These are phyloP conservation scores for Immersiella caudata DNA, from an alignment of 495 filamentous ascomycete genomes.

Conservation along the genomic window DNA sequence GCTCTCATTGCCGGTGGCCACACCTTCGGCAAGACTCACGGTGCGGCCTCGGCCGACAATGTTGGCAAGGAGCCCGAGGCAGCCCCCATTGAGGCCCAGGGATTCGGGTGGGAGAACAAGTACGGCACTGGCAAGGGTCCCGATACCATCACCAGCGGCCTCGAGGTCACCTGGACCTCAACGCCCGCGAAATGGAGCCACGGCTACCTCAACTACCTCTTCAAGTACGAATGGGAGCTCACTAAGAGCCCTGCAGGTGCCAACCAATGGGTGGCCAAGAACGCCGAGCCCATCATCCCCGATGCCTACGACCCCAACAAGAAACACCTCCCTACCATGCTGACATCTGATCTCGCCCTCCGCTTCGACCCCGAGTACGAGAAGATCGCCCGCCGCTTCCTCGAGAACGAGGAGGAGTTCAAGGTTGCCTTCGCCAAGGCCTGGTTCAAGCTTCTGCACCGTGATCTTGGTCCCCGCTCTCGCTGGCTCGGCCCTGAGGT, in stretches of 20 bases:
- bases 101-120: slow-evolving; percentile 67
- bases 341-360: slow-evolving; percentile 71
- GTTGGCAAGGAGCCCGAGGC: slow-evolving; percentile 67
- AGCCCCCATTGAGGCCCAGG: slow-evolving; percentile 62
- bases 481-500: slow-evolving; percentile 73
- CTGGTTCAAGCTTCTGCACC: slow-evolving; percentile 79
- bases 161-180: slow-evolving; percentile 75
- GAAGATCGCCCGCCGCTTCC: slow-evolving; percentile 70
- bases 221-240: slow-evolving; percentile 75
- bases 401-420: slow-evolving; percentile 65
- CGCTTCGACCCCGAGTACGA: slow-evolving; percentile 70
- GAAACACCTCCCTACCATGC: slow-evolving; percentile 68
- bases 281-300: slow-evolving; percentile 64
- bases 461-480: slow-evolving; percentile 68
- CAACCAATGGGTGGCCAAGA: slow-evolving; percentile 74
- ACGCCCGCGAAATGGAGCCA: slow-evolving; percentile 71
- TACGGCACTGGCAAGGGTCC: slow-evolving; percentile 62
- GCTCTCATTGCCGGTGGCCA: slow-evolving; percentile 76
- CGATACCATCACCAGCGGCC: slow-evolving; percentile 69
- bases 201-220: slow-evolving; percentile 70
- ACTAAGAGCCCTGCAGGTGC: slow-evolving; percentile 73
- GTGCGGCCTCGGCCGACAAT: slow-evolving; percentile 60
- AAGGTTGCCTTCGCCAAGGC: slow-evolving; percentile 66
- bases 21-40: slow-evolving; percentile 76
- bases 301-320: slow-evolving; percentile 64